Conservation (phyloP, 2,329 filamentous ascomycete genomes). For the Aspergillus puulaauensis region DNA sequence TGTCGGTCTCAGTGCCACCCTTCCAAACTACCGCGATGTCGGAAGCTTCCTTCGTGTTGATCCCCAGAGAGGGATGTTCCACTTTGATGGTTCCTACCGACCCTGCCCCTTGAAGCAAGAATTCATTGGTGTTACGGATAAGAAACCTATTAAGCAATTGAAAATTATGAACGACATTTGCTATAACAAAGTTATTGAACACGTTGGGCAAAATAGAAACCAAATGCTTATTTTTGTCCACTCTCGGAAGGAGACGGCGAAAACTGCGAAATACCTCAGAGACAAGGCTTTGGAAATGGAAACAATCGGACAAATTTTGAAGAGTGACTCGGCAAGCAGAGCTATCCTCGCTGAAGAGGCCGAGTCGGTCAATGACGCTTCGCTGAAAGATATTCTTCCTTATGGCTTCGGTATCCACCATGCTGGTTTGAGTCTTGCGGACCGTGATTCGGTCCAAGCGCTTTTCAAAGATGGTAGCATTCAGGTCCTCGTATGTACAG, state of each 20-base stretch:
- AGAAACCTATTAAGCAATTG: conserved; percentile 97
- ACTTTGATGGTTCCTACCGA: conserved; percentile 91
- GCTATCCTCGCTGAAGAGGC: conserved; percentile 86
- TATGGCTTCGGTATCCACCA: conserved; percentile 99
- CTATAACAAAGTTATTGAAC: conserved; percentile 95
- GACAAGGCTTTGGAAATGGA: conserved; percentile 97
- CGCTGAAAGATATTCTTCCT: conserved; percentile 89
- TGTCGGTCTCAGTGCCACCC: conserved; percentile 87
- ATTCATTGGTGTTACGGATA: conserved; percentile 95
- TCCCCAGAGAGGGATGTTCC: conserved; percentile 79
- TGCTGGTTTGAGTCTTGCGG: conserved; percentile 93
- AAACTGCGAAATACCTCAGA: conserved; percentile 92
- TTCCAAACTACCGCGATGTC: conserved; percentile 96
- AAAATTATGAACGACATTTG: conserved; percentile 99
- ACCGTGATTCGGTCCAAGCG: conserved; percentile 92
- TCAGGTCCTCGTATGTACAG: conserved; percentile 94
- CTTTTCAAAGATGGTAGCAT: conserved; percentile 88
- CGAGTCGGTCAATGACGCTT: conserved; percentile 76
- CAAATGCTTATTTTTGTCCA: conserved; percentile 99
- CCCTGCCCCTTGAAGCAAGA: conserved; percentile 95
- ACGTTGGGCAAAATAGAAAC: conserved; percentile 87
- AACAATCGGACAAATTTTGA: conserved; percentile 92
- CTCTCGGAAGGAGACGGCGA: conserved; percentile 95
- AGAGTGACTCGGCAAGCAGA: conserved; percentile 85
- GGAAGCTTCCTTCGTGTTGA: conserved; percentile 93